Evolutionary conservation across 139 green algal genomes (phyloP), one percentile per base, ranked within the genome.

Genomic region (Parachlorella kessleri): DNA sequence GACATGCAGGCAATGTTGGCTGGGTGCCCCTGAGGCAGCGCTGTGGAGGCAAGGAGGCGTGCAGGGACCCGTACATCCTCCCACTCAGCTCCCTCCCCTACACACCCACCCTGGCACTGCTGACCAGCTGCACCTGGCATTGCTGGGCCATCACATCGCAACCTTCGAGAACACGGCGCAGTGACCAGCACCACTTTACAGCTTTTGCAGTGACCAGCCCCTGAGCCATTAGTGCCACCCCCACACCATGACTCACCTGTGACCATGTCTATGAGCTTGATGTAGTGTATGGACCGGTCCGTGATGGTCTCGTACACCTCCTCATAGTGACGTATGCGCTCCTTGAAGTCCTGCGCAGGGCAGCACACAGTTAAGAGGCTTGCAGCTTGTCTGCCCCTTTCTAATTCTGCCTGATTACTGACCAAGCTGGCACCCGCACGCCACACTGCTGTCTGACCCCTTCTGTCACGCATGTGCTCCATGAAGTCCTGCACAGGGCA

Each of bases 241-340:
- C 1, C 10, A 39, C 1, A 23, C 42, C 14, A 9, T 9, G 32
- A 26, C 48, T 10, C 54, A 81, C 76, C 76, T 32, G 83, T 88
- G 23, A 88, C 83, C 94, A 98, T 98, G 91, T 99, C 91, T 38
- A 98, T 98, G 42, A 99, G 89, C 88, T 98, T 98, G 81, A 99
- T 98, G 94, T 97, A 99, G 86, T 97, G 93, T 32, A 96, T 73
- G 55, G 87, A 88, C 37, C 94, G 80, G 84, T 98, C 90, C 1
- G 83, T 90, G 66, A 99, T 96, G 30, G 95, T 93, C 79, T 98
- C 91, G 75, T 99, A 99, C 66, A 96, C 91, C 67, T 92, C 85
- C 81, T 97, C 90, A 82, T 98, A 98, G 73, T 94, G 93, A 26
- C 66, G 37, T 40, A 99, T 96, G 54, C 96, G 89, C 6, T 87